A percentile compares a stretch with the other conserved stretches of the same genome.
Evolutionary conservation across 345 rosid genomes (phyloP).

Genomic region (Conringia planisiliqua): DNA sequence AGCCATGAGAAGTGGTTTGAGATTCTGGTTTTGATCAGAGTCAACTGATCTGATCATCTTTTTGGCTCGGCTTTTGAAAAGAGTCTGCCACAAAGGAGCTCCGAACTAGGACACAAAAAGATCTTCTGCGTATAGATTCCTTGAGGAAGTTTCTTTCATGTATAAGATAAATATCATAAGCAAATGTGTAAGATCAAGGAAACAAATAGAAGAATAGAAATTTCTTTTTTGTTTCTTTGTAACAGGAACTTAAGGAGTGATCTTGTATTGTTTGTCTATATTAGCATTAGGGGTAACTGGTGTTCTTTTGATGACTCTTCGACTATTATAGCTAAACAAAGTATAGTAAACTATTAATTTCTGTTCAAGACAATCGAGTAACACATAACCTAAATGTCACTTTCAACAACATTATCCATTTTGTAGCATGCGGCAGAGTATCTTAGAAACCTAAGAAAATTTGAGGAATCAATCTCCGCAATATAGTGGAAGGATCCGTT

Average conservation of each 20-base stretch:
- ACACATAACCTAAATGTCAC: neutral
- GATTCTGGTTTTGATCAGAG: neutral
- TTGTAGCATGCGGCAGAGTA: neutral
- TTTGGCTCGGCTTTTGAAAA: constrained; percentile 7
- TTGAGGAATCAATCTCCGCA: neutral
- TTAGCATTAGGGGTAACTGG: neutral
- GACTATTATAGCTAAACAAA: neutral
- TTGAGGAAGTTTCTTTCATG: neutral
- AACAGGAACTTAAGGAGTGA: neutral
- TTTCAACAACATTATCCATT: neutral
- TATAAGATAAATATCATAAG: neutral
- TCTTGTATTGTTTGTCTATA: constrained; percentile 18
- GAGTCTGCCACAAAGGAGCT: neutral
- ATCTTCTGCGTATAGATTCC: neutral
- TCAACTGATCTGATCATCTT: constrained; percentile 12
- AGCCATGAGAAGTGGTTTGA: constrained; percentile 7
- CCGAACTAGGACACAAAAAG: neutral
- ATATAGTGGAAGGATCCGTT: neutral
- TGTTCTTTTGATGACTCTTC: neutral
- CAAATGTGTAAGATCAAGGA: constrained; percentile 13
- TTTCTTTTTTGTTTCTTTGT: neutral
- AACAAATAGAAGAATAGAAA: neutral
- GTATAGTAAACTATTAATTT: neutral
- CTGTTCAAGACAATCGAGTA: neutral
- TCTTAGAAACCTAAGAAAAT: neutral